Base-by-base conservation (phyloP, 108 stramenopile genomes). In the Skeletonema potamos region DNA sequence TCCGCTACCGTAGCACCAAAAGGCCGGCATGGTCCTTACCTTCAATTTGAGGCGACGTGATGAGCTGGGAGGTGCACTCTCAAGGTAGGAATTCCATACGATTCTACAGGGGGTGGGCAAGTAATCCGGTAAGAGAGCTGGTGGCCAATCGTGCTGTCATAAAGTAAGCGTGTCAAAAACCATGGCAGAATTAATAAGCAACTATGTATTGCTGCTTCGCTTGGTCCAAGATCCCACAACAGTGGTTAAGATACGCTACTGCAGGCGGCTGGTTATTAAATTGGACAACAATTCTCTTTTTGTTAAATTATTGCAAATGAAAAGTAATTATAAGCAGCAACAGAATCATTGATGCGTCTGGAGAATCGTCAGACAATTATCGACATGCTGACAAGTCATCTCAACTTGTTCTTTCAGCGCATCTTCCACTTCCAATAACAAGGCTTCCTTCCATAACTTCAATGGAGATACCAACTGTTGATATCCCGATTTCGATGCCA, bases 371-470 rank as follows among this genome's bases (percentile, higher is more conserved):
- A 41, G 39, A 41, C 39, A 41, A 3, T 41, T 15, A 1, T 15
- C 39, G 10, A 41, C 39, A n/a, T 41, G 39, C 39, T 41, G 39
- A 41, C 15, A 15, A 41, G 39, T 41, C 39, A 3, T n/a, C 15
- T 41, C 39, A 15, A 41, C 39, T 13, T 41, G 39, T 41, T 41
- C 39, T 41, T n/a, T n/a, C 39, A 41, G 39, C 39, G 15, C 15
- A n/a, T 41, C 39, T 41, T 41, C 15, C 2, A 41, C 36, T 41
- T 41, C 3, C 39, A 10, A 41, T n/a, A 41, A 41, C 4, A 41
- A 41, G n/a, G 39, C 39, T 27, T 55, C 27, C 27, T 55, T 66
- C 65, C 65, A 66, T 8, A 34, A 22, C 22, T 37, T 27, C 54
- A 66, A 54, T 9, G 51, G 11, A 48, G 46, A 1, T 20, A 1